Conservation (phyloP, 257 asterid genomes). For the Scutellaria minor region DNA sequence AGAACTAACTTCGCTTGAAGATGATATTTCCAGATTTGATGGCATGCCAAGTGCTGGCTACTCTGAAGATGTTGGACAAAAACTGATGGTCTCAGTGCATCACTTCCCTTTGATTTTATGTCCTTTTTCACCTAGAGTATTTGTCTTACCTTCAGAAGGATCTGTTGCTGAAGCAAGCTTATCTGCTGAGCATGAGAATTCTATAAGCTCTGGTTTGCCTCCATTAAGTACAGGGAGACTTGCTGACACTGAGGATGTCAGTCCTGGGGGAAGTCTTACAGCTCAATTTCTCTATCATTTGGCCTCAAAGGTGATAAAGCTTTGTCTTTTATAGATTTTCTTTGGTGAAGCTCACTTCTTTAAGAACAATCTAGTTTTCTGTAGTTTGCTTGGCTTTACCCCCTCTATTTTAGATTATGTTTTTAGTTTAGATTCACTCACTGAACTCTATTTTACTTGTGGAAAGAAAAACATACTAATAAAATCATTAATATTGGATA, state of each 20-base stretch:
- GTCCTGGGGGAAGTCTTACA: slow-evolving; percentile 84
- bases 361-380: slow-evolving; percentile 23
- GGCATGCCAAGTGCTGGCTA: slow-evolving; percentile 47
- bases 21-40: slow-evolving; percentile 47
- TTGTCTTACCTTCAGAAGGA: slow-evolving; percentile 98
- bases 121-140: slow-evolving; percentile 89
- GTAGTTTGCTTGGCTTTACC: slow-evolving; percentile 25
- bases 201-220: slow-evolving; percentile 92
- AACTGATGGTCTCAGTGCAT: slow-evolving; percentile 70
- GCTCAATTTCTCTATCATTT: slow-evolving; percentile 95
- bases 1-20: slow-evolving; percentile 58
- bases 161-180: slow-evolving; percentile 84
- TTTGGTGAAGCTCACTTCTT: slow-evolving; percentile 23
- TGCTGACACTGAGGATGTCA: slow-evolving; percentile 72
- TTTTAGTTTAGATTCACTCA: not conserved
- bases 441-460: slow-evolving; percentile 24
- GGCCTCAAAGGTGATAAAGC: slow-evolving; percentile 69
- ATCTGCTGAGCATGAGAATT: slow-evolving; percentile 73
- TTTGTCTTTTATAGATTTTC: slow-evolving; percentile 31
- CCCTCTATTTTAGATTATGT: not conserved
- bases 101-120: slow-evolving; percentile 90
- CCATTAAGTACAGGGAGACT: slow-evolving; percentile 72
- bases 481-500: slow-evolving; percentile 9
- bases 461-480: slow-evolving; percentile 15
- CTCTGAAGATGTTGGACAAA: slow-evolving; percentile 57